phyloP scores from a whole-genome alignment of 805 yeast genomes.

The Ogataea chonburiensis region DNA sequence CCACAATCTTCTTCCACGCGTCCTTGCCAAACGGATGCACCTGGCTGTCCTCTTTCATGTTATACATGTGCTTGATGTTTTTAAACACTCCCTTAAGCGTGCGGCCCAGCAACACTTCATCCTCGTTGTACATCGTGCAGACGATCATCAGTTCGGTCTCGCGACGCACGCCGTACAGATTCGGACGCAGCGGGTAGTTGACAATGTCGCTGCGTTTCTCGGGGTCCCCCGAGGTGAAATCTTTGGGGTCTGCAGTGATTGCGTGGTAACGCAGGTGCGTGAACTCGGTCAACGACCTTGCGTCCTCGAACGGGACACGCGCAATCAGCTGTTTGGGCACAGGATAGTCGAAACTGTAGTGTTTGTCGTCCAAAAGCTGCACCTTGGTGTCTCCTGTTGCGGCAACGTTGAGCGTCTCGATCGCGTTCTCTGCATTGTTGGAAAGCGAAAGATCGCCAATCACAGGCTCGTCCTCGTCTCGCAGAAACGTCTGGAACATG shows the following conservation, averaged over 20 bases:
- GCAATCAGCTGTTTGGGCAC: slow-evolving; percentile 61
- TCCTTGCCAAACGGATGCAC: slow-evolving; percentile 84
- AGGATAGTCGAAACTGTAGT: slow-evolving; percentile 79
- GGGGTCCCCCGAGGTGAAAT: slow-evolving; percentile 58
- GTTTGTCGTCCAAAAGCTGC: slow-evolving; percentile 62
- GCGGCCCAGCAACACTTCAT: slow-evolving; percentile 75
- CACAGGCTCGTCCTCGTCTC: slow-evolving; percentile 33
- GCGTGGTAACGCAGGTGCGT: slow-evolving; percentile 89
- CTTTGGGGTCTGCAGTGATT: slow-evolving; percentile 86
- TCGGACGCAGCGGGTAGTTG: slow-evolving; percentile 60
- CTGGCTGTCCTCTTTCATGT: slow-evolving; percentile 40
- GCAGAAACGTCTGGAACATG: slow-evolving; percentile 26
- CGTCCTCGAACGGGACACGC: slow-evolving; percentile 45
- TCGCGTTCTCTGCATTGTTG: slow-evolving; percentile 14
- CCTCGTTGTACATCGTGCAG: slow-evolving; percentile 90
- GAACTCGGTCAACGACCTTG: slow-evolving; percentile 46
- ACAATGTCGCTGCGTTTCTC: slow-evolving; percentile 34
- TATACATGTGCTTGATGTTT: slow-evolving; percentile 73
- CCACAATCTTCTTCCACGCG: slow-evolving; percentile 91
- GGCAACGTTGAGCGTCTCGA: slow-evolving; percentile 23
- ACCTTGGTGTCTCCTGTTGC: slow-evolving; percentile 39
- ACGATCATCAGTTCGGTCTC: slow-evolving; percentile 83
- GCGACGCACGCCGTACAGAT: slow-evolving; percentile 69
- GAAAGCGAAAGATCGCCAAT: slow-evolving; percentile 19
- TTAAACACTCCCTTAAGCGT: slow-evolving; percentile 89